Evolutionary conservation across 2,329 filamentous ascomycete genomes (phyloP).

Genomic region (Nakataea oryzae): DNA sequence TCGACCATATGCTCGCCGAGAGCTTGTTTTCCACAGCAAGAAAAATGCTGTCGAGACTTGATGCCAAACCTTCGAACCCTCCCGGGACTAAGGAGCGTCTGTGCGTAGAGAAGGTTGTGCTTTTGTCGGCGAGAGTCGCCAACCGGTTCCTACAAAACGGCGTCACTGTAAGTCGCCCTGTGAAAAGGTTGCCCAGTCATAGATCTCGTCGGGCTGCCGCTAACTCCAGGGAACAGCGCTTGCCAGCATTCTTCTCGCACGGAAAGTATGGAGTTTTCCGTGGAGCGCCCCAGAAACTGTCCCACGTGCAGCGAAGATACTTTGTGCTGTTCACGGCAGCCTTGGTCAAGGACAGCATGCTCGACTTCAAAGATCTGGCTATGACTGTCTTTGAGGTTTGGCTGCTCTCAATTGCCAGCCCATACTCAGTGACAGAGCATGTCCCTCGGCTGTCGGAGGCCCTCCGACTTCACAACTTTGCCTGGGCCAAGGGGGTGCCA

Average conservation of each 20-base stretch:
- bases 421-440: conserved; percentile 31
- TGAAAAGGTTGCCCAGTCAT: not conserved
- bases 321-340: conserved; percentile 40
- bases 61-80: conserved; percentile 7
- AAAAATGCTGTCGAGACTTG: not conserved
- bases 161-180: conserved; percentile 14
- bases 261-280: conserved; percentile 41
- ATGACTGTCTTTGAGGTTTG: conserved; percentile 41
- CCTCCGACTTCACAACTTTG: conserved; percentile 28
- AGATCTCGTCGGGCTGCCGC: not conserved
- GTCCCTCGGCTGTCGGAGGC: conserved; percentile 38
- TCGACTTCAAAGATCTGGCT: conserved; percentile 35
- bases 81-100: conserved; percentile 7
- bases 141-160: conserved; percentile 32
- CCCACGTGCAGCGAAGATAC: conserved; percentile 30
- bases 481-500: not conserved
- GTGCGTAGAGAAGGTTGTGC: conserved; percentile 33
- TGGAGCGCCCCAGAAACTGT: conserved; percentile 25
- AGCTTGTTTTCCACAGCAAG: conserved; percentile 33
- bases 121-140: conserved; percentile 34
- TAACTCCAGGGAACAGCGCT: conserved; percentile 15
- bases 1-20: conserved; percentile 37
- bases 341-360: conserved; percentile 33
- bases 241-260: conserved; percentile 33
- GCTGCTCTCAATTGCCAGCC: conserved; percentile 40